Base-by-base conservation (phyloP, 768 basidiomycete genomes). In the Lactarius hatsudake region DNA sequence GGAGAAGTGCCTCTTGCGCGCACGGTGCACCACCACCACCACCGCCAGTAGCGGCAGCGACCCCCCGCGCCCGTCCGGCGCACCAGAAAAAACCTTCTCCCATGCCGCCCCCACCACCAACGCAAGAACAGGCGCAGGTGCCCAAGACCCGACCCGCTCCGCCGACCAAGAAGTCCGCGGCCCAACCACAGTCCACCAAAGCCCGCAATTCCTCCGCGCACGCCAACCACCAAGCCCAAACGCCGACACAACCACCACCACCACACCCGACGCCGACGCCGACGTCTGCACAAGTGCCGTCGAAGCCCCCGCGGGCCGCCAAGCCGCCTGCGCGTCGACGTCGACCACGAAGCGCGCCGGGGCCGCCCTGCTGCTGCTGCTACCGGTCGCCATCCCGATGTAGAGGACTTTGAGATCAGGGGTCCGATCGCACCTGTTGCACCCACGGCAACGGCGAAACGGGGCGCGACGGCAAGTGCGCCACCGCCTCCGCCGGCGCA, bases 331-430 rank as follows among this genome's bases (percentile, higher is more conserved):
- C 13, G n/a, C n/a, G n/a, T n/a, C n/a, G n/a, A n/a, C n/a, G n/a
- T n/a, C n/a, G 12, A 20, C 12, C 18, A 13, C 55, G 30, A 57
- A 36, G 56, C 34, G 58, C 23, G 20, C 38, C 23, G 34, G 34
- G 34, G 34, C 34, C 34, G 34, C 34, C 34, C 9, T n/a, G n/a
- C 34, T 34, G 9, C 34, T 34, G 15, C 3, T 34, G 57, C 71
- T 43, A 72, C 77, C 30, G 26, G 71, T n/a, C 51, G 40, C 13
- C 45, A 18, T 32, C 45, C 73, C n/a, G 80, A 82, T 17, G 85
- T 80, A 68, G 83, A 85, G 63, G 79, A 79, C 34, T 78, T 86
- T 7, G 78, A 79, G 65, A 82, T 87, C 67, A 84, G 83, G 7
- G 75, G 77, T 30, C 82, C 83, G 23, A 78, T 82, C 57, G 77